Evolutionary conservation across 208 protist genomes (phyloP).

Genomic region (Wallacemonas sp.): DNA sequence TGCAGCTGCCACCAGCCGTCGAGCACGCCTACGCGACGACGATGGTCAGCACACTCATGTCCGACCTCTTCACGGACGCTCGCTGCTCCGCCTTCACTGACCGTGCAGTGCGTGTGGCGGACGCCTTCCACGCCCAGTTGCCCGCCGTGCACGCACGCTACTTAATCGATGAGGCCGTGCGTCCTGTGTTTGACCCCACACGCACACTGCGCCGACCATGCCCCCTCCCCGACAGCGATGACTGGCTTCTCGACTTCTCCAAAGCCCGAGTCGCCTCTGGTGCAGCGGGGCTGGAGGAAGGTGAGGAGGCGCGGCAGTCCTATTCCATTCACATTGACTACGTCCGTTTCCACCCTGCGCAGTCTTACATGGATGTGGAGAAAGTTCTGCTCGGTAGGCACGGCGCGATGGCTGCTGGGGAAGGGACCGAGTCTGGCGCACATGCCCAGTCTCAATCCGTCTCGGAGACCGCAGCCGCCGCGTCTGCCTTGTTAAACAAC

Average conservation of each 20-base stretch:
- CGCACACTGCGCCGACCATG: constrained; percentile 17
- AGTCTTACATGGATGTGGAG: constrained; percentile 7
- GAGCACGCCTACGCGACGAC: constrained; percentile 41
- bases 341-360: constrained; percentile 58
- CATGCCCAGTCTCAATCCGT: too few relatives aligned
- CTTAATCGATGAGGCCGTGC: constrained; percentile 41
- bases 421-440: too few relatives aligned
- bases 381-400: not conserved
- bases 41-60: constrained; percentile 50
- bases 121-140: constrained; percentile 50
- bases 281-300: not conserved
- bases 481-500: too few relatives aligned
- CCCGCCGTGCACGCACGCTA: constrained; percentile 63
- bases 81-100: constrained; percentile 26
- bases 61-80: constrained; percentile 45
- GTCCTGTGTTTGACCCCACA: constrained; percentile 48
- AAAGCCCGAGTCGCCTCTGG: not conserved
- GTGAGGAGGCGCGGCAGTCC: constrained; percentile 26
- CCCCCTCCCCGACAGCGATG: constrained; percentile 3
- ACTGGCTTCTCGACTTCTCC: not conserved
- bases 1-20: constrained; percentile 42
- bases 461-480: too few relatives aligned
- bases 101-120: constrained; percentile 41
- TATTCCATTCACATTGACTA: constrained; percentile 81
- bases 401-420: not conserved